phyloP scores from a whole-genome alignment of 129 eudicot species.

The Centella asiatica region DNA sequence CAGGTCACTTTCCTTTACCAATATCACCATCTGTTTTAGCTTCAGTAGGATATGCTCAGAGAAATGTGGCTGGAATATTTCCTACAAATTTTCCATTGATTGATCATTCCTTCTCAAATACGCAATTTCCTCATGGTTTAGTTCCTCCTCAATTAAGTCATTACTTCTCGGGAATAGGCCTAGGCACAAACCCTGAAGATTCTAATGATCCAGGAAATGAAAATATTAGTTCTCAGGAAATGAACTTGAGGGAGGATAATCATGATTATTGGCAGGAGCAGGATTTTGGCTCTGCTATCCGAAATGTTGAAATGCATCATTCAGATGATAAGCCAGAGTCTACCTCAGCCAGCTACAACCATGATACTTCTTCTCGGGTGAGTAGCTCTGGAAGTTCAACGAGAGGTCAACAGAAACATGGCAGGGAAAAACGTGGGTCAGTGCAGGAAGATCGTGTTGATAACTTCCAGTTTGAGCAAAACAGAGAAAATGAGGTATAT shows the following conservation, averaged over 20 bases:
- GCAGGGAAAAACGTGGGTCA: slow-evolving; percentile 44
- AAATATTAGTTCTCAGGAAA: slow-evolving; percentile 27
- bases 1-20: slow-evolving; percentile 59
- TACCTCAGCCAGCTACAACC: slow-evolving; percentile 30
- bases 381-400: slow-evolving; percentile 39
- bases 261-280: slow-evolving; percentile 59
- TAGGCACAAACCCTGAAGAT: slow-evolving; percentile 39
- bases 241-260: slow-evolving; percentile 33
- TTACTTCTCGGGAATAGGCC: slow-evolving; percentile 48
- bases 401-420: slow-evolving; percentile 43
- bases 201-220: slow-evolving; percentile 33
- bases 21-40: slow-evolving; percentile 58
- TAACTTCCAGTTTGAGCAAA: slow-evolving; percentile 35
- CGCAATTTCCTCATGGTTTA: slow-evolving; percentile 77
- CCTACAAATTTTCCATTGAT: slow-evolving; percentile 55
- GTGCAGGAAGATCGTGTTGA: slow-evolving; percentile 31
- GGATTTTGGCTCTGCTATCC: slow-evolving; percentile 41
- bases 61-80: slow-evolving; percentile 51
- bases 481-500: slow-evolving; percentile 29
- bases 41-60: slow-evolving; percentile 62
- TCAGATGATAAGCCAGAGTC: slow-evolving; percentile 44
- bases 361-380: slow-evolving; percentile 48
- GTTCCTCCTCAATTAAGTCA: slow-evolving; percentile 55
- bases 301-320: slow-evolving; percentile 30
- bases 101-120: slow-evolving; percentile 48